Conservation (phyloP, 345 rosid species). For the Syzygium aqueum region DNA sequence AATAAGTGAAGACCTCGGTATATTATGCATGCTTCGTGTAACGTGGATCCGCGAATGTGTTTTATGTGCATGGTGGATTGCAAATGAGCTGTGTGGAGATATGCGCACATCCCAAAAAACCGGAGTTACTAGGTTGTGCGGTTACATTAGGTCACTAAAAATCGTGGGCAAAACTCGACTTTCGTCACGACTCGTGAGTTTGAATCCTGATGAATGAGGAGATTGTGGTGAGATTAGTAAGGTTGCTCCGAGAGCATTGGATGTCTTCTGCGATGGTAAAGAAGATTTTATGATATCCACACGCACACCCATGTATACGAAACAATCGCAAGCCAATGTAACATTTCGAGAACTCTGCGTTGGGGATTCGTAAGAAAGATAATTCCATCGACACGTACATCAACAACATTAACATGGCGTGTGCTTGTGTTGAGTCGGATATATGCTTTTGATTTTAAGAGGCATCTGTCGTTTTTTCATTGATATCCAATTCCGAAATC, state of each 20-base stretch:
- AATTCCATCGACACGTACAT: background rate
- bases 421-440: background rate
- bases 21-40: fast-evolving
- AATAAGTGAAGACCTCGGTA: background rate
- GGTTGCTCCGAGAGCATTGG: background rate
- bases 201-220: background rate
- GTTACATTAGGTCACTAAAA: background rate
- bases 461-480: background rate
- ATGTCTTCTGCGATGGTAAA: background rate
- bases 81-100: background rate
- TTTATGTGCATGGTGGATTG: background rate
- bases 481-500: background rate
- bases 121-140: background rate
- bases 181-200: background rate
- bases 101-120: background rate
- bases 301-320: background rate
- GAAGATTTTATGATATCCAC: background rate
- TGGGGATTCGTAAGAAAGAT: background rate
- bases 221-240: background rate
- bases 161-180: background rate
- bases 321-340: background rate
- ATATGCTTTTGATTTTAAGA: background rate
- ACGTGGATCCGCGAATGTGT: background rate
- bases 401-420: background rate
- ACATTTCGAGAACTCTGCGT: background rate